Conservation (phyloP, 495 filamentous ascomycete genomes). For the Xylaria scruposa region DNA sequence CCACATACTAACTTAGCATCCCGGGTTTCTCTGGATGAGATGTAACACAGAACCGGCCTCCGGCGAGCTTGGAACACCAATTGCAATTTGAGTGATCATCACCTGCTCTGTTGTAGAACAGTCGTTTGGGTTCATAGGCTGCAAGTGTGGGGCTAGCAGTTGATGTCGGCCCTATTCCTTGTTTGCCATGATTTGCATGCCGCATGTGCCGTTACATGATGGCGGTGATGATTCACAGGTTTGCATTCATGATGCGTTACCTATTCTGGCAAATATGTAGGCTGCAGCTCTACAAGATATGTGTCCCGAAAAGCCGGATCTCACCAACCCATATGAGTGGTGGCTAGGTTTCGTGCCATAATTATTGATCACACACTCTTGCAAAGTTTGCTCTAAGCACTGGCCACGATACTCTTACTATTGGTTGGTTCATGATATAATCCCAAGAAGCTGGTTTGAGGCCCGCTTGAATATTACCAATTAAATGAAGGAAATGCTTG, state of each 20-base stretch:
- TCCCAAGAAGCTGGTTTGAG: neutral
- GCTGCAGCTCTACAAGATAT: neutral
- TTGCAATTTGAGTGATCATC: neutral
- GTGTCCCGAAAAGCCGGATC: neutral
- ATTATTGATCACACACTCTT: neutral
- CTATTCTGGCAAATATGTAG: neutral
- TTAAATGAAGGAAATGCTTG: neutral
- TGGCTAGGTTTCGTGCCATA: neutral
- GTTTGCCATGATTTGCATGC: neutral
- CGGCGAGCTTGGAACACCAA: neutral
- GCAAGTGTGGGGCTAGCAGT: neutral
- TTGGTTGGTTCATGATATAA: neutral
- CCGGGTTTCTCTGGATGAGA: neutral
- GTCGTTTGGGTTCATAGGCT: neutral
- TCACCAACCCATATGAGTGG: neutral
- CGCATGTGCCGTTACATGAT: neutral
- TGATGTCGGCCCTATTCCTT: constrained; percentile 1
- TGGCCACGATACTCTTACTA: neutral
- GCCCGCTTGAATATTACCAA: neutral
- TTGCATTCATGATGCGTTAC: neutral
- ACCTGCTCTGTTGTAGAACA: neutral
- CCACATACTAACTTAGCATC: neutral
- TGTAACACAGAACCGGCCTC: neutral
- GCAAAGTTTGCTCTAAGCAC: too few species aligned
- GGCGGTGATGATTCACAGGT: neutral